These are phyloP conservation scores for Mucor lusitanicus DNA, from an alignment of 371 early-diverging fungal species.

Conservation along the genomic window DNA sequence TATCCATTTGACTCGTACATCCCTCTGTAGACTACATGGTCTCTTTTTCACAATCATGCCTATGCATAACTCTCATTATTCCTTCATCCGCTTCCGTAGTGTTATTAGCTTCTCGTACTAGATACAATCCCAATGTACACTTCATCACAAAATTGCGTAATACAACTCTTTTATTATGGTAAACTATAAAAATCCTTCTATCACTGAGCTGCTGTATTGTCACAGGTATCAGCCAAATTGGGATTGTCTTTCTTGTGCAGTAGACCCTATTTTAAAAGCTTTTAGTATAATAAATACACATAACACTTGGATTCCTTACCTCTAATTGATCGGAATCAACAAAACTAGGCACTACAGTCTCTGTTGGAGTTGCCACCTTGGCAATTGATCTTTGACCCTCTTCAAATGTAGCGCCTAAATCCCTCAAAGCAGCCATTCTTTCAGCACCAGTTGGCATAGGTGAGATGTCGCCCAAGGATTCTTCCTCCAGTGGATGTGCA, in stretches of 20 bases:
- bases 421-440: conserved; percentile 38
- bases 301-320: too few species aligned
- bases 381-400: conserved; percentile 43
- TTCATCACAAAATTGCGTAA: too few species aligned
- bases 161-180: too few species aligned
- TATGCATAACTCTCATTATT: too few species aligned
- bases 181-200: too few species aligned
- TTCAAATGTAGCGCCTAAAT: conserved; percentile 45
- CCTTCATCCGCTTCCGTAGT: too few species aligned
- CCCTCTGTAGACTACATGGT: too few species aligned
- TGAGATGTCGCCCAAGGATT: neutral
- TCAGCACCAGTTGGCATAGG: conserved; percentile 37
- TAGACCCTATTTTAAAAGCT: neutral
- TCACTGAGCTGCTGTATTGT: too few species aligned
- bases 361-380: conserved; percentile 48
- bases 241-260: neutral
- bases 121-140: too few species aligned
- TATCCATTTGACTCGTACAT: too few species aligned
- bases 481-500: neutral
- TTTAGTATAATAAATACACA: neutral
- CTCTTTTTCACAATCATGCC: too few species aligned
- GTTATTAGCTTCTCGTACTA: too few species aligned
- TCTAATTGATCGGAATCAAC: conserved; percentile 34
- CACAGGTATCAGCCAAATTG: neutral
- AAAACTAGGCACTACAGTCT: conserved; percentile 39